Conservation (phyloP, 116 monocot species). For the Zostera marina region DNA sequence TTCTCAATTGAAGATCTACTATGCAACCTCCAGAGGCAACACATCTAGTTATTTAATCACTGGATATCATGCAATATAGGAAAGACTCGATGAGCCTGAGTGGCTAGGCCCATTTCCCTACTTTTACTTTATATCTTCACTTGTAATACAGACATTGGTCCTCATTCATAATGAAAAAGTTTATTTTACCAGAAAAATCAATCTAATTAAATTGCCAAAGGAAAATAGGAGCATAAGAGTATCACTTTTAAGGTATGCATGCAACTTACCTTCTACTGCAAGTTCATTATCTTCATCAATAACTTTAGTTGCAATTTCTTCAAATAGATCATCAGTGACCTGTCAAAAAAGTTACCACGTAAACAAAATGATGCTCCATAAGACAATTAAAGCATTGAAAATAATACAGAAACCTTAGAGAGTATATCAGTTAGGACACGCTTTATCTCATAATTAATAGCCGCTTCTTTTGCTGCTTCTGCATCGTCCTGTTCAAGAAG, state of each 20-base stretch:
- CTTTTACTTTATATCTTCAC: too few species aligned
- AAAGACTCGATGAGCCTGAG: too few species aligned
- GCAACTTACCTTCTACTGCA: slow-evolving; percentile 30
- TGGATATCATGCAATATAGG: too few species aligned
- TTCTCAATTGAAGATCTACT: too few species aligned
- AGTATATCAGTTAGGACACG: slow-evolving; percentile 89
- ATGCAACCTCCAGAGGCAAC: too few species aligned
- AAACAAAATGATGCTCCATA: neutral
- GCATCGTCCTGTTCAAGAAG: slow-evolving; percentile 47
- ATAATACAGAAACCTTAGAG: slow-evolving; percentile 43
- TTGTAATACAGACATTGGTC: too few species aligned
- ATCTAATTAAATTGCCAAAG: neutral
- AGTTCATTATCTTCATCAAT: slow-evolving; percentile 54
- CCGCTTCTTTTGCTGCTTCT: slow-evolving; percentile 61
- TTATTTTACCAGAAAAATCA: too few species aligned
- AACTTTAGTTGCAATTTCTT: slow-evolving; percentile 96
- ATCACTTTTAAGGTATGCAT: slow-evolving; percentile 2
- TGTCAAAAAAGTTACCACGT: slow-evolving; percentile 14
- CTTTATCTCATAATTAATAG: slow-evolving; percentile 92
- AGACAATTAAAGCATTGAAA: slow-evolving; percentile 3
- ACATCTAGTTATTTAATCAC: too few species aligned
- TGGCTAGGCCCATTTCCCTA: too few species aligned
- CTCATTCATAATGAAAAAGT: too few species aligned
- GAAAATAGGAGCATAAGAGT: neutral
- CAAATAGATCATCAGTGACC: slow-evolving; percentile 98